phyloP scores from a whole-genome alignment of 139 green algal species.

The Chlorella sp. region DNA sequence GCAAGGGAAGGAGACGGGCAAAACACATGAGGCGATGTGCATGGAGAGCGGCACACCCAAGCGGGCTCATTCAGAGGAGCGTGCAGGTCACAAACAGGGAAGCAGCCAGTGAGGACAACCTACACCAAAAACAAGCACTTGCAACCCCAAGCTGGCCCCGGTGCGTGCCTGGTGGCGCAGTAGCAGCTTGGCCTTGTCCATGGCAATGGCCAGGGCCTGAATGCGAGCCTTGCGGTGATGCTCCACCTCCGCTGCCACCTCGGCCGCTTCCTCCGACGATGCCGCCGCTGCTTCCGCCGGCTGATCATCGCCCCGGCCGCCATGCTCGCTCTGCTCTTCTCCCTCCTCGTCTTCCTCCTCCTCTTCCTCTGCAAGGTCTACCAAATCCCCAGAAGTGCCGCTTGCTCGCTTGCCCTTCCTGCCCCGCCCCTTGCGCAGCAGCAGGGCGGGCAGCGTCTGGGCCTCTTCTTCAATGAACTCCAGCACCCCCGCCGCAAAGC shows the following conservation, averaged over 20 bases:
- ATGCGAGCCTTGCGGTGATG: slow-evolving; percentile 67
- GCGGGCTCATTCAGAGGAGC: no score
- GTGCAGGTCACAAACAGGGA: no score
- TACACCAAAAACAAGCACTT: no score
- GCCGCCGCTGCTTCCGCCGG: no score
- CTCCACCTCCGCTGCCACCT: slow-evolving; percentile 40
- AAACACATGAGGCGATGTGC: no score
- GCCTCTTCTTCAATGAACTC: slow-evolving; percentile 76
- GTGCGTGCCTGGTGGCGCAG: slow-evolving; percentile 48
- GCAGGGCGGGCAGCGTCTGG: slow-evolving; percentile 38
- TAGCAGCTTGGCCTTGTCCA: slow-evolving; percentile 86
- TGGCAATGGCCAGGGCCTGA: slow-evolving; percentile 80
- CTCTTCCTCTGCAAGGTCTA: slow-evolving; percentile 41
- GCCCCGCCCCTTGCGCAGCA: slow-evolving; percentile 41
- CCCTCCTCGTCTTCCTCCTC: background rate
- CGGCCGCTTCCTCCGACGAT: slow-evolving; percentile 12
- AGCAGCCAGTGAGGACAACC: no score
- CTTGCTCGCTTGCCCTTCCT: background rate
- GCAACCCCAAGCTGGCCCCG: no score
- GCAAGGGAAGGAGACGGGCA: no score
- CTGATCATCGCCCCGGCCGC: background rate
- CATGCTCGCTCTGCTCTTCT: background rate
- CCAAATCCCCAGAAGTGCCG: no score
- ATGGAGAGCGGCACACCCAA: no score
- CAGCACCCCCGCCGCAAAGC: slow-evolving; percentile 75